phyloP scores from a whole-genome alignment of 2,329 filamentous ascomycete species.

The Alternaria dauci region DNA sequence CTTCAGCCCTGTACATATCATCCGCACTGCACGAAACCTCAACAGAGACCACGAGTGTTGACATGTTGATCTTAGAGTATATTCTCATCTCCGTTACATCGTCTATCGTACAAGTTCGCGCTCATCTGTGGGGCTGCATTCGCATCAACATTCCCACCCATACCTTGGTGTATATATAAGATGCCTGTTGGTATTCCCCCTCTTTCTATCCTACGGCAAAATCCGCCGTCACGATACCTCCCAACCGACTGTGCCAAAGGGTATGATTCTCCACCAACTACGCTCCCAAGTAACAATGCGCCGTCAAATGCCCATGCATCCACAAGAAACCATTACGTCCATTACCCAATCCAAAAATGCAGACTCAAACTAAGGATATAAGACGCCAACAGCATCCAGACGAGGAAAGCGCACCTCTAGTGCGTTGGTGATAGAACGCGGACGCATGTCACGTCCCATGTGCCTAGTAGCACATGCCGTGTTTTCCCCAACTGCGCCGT shows the following conservation, averaged over 20 bases:
- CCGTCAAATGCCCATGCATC: slow-evolving; percentile 24
- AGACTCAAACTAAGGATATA: slow-evolving; percentile 9
- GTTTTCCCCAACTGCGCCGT: slow-evolving; percentile 29
- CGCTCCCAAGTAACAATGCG: slow-evolving; percentile 6
- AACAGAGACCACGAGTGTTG: neutral
- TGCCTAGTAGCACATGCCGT: slow-evolving; percentile 15
- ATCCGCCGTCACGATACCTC: slow-evolving; percentile 2
- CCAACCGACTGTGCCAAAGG: slow-evolving; percentile 1
- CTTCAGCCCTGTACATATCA: neutral
- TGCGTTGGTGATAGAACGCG: slow-evolving; percentile 3
- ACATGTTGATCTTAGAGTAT: neutral
- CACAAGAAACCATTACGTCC: slow-evolving; percentile 18
- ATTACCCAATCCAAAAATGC: slow-evolving; percentile 10
- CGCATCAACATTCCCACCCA: neutral
- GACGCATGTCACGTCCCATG: neutral
- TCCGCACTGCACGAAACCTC: neutral
- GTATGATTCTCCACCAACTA: neutral
- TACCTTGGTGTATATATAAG: slow-evolving; percentile 1
- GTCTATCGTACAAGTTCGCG: slow-evolving; percentile 20
- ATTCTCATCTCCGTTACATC: slow-evolving; percentile 3
- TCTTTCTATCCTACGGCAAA: slow-evolving; percentile 2
- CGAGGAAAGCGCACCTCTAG: neutral
- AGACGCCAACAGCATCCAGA: slow-evolving; percentile 2
- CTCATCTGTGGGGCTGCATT: slow-evolving; percentile 5
- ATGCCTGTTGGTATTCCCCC: neutral